Evolutionary conservation across 306 rosid species (phyloP).

Genomic region (Cucurbita moschata): DNA sequence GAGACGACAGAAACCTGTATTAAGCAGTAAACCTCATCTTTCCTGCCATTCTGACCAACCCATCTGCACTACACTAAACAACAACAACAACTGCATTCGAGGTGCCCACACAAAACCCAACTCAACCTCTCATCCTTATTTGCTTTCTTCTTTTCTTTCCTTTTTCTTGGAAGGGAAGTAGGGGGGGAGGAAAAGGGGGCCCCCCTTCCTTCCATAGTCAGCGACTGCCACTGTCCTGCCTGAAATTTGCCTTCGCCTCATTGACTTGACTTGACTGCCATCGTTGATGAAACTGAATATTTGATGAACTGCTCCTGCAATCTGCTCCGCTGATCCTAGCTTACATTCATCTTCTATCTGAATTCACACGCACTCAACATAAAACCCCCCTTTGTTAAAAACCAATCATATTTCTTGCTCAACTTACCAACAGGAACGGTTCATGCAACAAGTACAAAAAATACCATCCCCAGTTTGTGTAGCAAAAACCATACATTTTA

Average conservation of each 20-base stretch:
- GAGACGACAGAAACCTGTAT: neutral
- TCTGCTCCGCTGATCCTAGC: slow-evolving; percentile 61
- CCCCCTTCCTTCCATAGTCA: neutral
- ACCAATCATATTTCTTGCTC: neutral
- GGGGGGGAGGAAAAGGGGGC: neutral
- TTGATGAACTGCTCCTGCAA: slow-evolving; percentile 58
- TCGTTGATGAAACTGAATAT: slow-evolving; percentile 50
- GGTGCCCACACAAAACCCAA: slow-evolving; percentile 1
- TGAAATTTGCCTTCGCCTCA: neutral
- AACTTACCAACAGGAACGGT: neutral
- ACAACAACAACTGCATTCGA: neutral
- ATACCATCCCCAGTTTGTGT: no score
- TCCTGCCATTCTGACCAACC: neutral
- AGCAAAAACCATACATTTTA: no score
- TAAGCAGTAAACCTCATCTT: slow-evolving; percentile 8
- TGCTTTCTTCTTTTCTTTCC: neutral
- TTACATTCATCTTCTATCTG: slow-evolving; percentile 85
- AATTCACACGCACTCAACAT: neutral
- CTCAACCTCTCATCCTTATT: neutral
- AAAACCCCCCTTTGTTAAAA: neutral
- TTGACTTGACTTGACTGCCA: slow-evolving; percentile 16
- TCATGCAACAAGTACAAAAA: neutral
- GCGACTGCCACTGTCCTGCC: slow-evolving; percentile 1
- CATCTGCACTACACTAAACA: slow-evolving; percentile 9
- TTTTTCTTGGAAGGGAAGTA: neutral